Evolutionary conservation across 2,329 filamentous ascomycete species (phyloP), one percentile per base, ranked within the genome.

Genomic region (Didymella pomorum): DNA sequence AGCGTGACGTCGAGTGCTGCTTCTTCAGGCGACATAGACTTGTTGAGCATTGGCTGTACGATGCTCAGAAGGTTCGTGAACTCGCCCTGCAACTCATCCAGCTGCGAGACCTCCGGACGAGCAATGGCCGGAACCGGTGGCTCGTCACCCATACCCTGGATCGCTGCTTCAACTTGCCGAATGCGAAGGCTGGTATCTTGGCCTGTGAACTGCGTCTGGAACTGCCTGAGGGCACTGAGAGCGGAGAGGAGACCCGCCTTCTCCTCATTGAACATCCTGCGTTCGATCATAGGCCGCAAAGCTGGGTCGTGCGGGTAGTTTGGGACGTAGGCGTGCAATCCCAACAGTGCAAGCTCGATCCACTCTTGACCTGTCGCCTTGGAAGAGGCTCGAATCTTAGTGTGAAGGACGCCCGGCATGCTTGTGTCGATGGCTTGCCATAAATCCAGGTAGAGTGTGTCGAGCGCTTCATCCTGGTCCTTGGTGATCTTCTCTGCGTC

Each of bases 231-330:
- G 0, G 86, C 85, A 5, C 81, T 68, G 1, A 92, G 81, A 57
- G 87, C 87, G 6, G 78, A 71, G 12, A 81, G 74, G 1, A 96
- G 77, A 10, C 83, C 79, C 3, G 73, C 64, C 45, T 85, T 83
- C 37, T 90, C 81, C 56, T 87, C 80, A 18, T 80, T 72, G 70
- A 89, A 83, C 21, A 86, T 79, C 52, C 83, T 76, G 20, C 86
- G 84, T 66, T 92, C 88, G 18, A 97, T 84, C 51, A 82, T 81
- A 7, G 84, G 78, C 48, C 80, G 80, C 31, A 87, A 73, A 2
- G 87, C 87, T 1, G 95, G 95, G 74, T 99, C 95, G 69, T 94
- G 95, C 3, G 90, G 85, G 65, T 89, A 88, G 74, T 96, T 89
- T 0, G 96, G 93, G 2, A 98, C 87, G 71, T 94, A 97, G 2